Base-by-base conservation (phyloP, 441 rosid genomes). In the Pelargonium myrrhifolium region DNA sequence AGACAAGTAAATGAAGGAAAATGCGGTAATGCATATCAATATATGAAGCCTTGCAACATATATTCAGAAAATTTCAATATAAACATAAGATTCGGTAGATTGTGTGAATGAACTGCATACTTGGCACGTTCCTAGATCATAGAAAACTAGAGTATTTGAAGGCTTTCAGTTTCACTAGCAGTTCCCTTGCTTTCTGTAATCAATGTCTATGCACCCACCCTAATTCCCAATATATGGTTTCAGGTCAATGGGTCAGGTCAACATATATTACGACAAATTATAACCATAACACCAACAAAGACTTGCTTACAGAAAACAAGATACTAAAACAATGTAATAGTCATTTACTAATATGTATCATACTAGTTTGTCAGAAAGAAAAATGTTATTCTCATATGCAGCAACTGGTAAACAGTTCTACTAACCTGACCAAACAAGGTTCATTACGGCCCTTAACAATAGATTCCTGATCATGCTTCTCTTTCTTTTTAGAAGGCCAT, bases 401-500 rank as follows among this genome's bases (percentile, higher is more conserved):
- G 66, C n/a, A 67, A 11, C 31, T 18, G 31, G 14, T n/a, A n/a
- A n/a, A 1, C n/a, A 43, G 22, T 28, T 71, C 47, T 15, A 66
- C 96, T 86, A 74, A 93, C 97, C 89, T 79, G 65, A 93, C 92
- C 68, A 89, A 83, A 74, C 99, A 91, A 67, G 97, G 99, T 83
- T 93, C 99, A 40, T 91, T 93, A 37, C 96, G 88, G 71, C 97
- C 99, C 81, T 89, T 89, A 72, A 93, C 90, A 60, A 79, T 72
- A 72, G 82, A 81, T 11, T 86, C 88, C 15, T 71, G 88, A 71
- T 87, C 96, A 79, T 94, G 84, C 78, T 88, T 88, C 83, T 91
- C 96, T 73, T 91, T 94, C 80, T 94, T 94, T 85, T 88, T 94
- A 39, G 94, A 94, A 78, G 93, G 88, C 97, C 94, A 87, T 24